Evolutionary conservation across 768 basidiomycete species (phyloP), one percentile per base, ranked within the genome.

Genomic region (Hypholoma fasciculare): DNA sequence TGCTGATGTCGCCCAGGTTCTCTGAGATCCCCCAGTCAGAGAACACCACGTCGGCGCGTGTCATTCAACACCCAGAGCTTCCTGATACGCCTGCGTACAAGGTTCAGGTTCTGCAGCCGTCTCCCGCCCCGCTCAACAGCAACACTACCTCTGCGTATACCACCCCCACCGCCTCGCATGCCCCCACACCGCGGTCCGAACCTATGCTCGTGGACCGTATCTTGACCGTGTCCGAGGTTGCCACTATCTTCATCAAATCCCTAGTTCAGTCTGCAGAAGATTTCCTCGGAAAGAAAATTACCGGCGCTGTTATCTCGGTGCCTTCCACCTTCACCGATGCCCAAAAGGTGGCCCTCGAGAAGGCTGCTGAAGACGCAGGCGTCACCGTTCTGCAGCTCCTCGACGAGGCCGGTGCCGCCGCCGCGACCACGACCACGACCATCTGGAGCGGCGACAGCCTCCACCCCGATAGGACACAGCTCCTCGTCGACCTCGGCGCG

Each of bases 231-330:
- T 84, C 87, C 16, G 94, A 98, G 67, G 90, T 89, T 12, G 84
- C 92, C 30, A 82, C 89, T 40, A 83, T 95, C 65, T 98, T 96
- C 83, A 80, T 99, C 38, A 78, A 79, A 52, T 92, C 90, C 3
- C 85, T 99, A 36, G 74, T 94, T 60, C 81, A 90, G 61, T 95
- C 92, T 38, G 96, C 96, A 6, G 84, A 88, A 63, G 94, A 95
- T 70, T 98, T 96, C 74, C 82, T 98, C 12, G 94, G 94, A 12
- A 87, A 84, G 68, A 82, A 84, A 27, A 78, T 92, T 37, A 74
- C 84, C 44, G 91, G 90, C 42, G 90, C 92, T 20, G 96, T 98
- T 57, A 84, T 98, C 69, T 85, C 87, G 54, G 82, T 91, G 7
- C 94, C 96, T 0, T 71, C 87, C 1, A 88, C 82, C 74, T 97